Evolutionary conservation across 2,329 filamentous ascomycete genomes (phyloP).

Genomic region (Colletotrichum sp.): DNA sequence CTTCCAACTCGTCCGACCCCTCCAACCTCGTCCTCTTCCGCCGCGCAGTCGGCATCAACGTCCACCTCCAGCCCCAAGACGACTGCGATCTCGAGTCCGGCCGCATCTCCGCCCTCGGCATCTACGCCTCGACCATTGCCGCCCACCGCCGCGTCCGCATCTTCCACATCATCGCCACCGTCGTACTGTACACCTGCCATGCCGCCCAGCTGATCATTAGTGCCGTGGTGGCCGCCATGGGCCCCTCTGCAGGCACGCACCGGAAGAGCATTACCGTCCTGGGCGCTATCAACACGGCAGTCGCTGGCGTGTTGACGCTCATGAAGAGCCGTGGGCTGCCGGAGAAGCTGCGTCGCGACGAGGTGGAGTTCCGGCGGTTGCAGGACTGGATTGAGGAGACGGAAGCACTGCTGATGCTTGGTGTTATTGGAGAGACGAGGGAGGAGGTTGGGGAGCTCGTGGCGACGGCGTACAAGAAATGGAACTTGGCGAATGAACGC

Average conservation of each 20-base stretch:
- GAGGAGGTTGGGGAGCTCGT: slow-evolving; percentile 47
- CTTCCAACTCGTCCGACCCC: slow-evolving; percentile 27
- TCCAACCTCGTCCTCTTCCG: slow-evolving; percentile 47
- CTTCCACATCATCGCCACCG: slow-evolving; percentile 37
- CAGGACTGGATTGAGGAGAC: slow-evolving; percentile 61
- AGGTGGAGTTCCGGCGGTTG: slow-evolving; percentile 48
- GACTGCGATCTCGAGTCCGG: slow-evolving; percentile 35
- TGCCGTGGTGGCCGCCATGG: slow-evolving; percentile 50
- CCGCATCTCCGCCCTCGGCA: slow-evolving; percentile 36
- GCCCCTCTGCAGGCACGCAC: slow-evolving; percentile 50
- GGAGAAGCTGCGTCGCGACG: slow-evolving; percentile 49
- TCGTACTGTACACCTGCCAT: slow-evolving; percentile 45
- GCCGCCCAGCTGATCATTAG: slow-evolving; percentile 51
- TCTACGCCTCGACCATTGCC: slow-evolving; percentile 44
- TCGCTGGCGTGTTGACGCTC: slow-evolving; percentile 65
- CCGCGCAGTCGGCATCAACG: slow-evolving; percentile 47
- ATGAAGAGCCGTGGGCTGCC: slow-evolving; percentile 56
- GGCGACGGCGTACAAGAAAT: slow-evolving; percentile 45
- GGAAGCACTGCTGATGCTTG: slow-evolving; percentile 46
- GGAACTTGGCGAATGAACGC: slow-evolving; percentile 45
- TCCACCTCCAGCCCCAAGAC: slow-evolving; percentile 22
- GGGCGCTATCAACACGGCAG: slow-evolving; percentile 65
- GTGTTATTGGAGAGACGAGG: slow-evolving; percentile 43
- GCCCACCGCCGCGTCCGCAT: slow-evolving; percentile 32
- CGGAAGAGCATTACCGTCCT: slow-evolving; percentile 58